Percentiles rank a stretch among this genome's conserved stretches.
Evolutionary conservation across 106 monocot species (phyloP).

Genomic region (Posidonia australis): DNA sequence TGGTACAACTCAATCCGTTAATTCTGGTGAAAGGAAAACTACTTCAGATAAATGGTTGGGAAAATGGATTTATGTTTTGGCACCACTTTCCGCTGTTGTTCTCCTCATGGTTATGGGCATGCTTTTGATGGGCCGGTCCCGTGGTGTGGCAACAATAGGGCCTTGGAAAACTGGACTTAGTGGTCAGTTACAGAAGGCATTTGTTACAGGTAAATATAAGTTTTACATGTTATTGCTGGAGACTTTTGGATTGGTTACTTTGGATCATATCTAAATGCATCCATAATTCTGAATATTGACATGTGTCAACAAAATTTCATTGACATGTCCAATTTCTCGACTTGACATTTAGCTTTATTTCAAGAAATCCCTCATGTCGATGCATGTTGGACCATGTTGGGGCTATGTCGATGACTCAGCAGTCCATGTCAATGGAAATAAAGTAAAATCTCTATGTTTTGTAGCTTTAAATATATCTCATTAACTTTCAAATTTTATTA

Average conservation of each 20-base stretch:
- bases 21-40: constrained; percentile 2
- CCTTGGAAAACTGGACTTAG: constrained; percentile 75
- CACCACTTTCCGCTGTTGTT: constrained; percentile 18
- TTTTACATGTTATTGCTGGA: constrained; percentile 1
- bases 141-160: constrained; percentile 18
- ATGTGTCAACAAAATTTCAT: no score
- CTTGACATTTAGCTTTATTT: no score
- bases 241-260: neutral
- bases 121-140: constrained; percentile 21
- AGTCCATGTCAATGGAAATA: no score
- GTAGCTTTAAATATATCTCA: no score
- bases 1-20: neutral
- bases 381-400: no score
- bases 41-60: constrained; percentile 8
- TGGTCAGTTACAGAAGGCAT: constrained; percentile 66
- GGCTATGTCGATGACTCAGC: no score
- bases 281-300: no score
- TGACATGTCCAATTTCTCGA: no score
- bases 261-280: no score
- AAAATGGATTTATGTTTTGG: constrained; percentile 29
- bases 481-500: no score
- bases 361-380: no score
- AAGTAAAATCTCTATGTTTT: no score
- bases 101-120: constrained; percentile 16
- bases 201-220: constrained; percentile 41